Conservation (phyloP, 257 asterid genomes). For the Solanum habrochaites region DNA sequence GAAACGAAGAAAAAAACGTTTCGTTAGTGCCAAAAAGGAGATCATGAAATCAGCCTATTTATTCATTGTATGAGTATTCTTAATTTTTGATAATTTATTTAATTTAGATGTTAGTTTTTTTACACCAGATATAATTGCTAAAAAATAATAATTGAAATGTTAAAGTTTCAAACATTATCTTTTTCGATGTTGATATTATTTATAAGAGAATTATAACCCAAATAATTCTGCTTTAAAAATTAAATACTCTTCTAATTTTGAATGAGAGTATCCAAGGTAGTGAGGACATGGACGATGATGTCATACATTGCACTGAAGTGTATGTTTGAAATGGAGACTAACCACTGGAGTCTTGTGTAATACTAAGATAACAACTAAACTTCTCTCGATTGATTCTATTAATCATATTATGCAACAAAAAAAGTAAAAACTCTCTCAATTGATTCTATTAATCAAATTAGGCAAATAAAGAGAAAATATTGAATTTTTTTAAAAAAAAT, state of each 20-base stretch:
- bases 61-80: background rate
- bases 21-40: background rate
- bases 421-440: background rate
- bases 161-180: background rate
- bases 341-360: background rate
- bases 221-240: background rate
- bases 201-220: background rate
- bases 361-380: background rate
- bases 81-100: background rate
- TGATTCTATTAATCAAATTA: background rate
- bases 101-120: background rate
- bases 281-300: background rate
- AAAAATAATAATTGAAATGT: too few relatives aligned
- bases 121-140: background rate
- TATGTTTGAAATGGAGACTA: too few relatives aligned
- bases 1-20: background rate
- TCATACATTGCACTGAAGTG: background rate
- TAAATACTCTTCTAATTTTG: background rate
- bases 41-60: background rate
- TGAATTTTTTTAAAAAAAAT: too few relatives aligned
- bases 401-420: too few relatives aligned
- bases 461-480: too few relatives aligned
- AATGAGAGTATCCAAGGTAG: background rate
- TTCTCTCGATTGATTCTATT: too few relatives aligned
- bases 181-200: background rate